Evolutionary conservation across 2,329 filamentous ascomycete genomes (phyloP).

Genomic region (Cryphonectria naterciae): DNA sequence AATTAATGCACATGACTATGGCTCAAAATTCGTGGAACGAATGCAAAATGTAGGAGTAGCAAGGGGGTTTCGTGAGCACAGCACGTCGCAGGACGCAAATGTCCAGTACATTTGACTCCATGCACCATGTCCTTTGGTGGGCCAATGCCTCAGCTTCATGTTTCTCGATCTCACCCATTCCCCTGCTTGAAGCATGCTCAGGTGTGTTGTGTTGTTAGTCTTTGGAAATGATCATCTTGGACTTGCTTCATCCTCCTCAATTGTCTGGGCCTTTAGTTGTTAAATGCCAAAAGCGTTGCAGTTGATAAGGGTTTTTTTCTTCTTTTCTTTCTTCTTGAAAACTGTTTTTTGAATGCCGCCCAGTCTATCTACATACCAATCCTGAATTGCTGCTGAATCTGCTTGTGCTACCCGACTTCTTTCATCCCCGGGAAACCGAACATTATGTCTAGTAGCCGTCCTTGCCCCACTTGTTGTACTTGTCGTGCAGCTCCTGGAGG

Average conservation of each 20-base stretch:
- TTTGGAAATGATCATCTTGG: background rate
- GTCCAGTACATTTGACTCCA: no score
- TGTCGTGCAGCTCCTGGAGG: constrained; percentile 82
- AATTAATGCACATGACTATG: no score
- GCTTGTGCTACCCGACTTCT: constrained; percentile 22
- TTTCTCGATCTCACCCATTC: background rate
- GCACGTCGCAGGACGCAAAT: no score
- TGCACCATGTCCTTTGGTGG: background rate
- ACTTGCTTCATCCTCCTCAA: background rate
- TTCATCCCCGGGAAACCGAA: constrained; percentile 2
- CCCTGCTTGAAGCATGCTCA: no score
- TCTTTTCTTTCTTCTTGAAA: background rate
- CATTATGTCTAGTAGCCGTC: constrained; percentile 72
- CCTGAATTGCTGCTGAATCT: constrained; percentile 15
- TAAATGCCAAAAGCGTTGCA: background rate
- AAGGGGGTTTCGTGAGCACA: no score
- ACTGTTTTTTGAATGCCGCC: constrained; percentile 16
- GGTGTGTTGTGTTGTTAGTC: background rate
- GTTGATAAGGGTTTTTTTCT: background rate
- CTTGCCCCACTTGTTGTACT: constrained; percentile 99
- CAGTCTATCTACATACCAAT: constrained; percentile 30
- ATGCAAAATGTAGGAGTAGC: no score
- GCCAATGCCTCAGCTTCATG: background rate
- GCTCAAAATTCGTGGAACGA: no score
- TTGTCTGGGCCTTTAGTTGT: background rate